Base-by-base conservation (phyloP, 805 yeast genomes). In the Candida gorgasii region DNA sequence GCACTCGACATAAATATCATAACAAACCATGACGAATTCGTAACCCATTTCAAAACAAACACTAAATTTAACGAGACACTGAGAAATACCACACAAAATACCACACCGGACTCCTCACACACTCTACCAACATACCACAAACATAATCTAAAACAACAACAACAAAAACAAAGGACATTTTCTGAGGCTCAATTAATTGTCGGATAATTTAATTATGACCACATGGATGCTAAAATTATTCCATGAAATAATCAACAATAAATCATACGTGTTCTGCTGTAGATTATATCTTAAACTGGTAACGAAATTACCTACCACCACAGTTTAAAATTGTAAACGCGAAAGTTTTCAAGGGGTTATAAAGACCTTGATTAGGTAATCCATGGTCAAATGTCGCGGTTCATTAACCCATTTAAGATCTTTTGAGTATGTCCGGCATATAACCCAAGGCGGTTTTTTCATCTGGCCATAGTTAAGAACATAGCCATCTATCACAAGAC, bases 401-500 rank as follows among this genome's bases (percentile, higher is more conserved):
- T 5, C 12, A 13, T 11, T 7, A 24, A 7, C 28, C 28, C 7
- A 24, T 12, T 24, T 24, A 7, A 24, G 28, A 24, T 24, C 28
- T 11, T 24, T 24, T 24, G 4, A 11, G n/a, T 7, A 19, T 19
- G 7, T 34, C 37, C 37, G n/a, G 37, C 14, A 34, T 34, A 34
- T 34, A 34, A 14, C 5, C n/a, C 18, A 15, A 34, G 37, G 37
- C 37, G 37, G 37, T 34, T n/a, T n/a, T n/a, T 22, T 13, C 20
- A 22, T n/a, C 12, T 4, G 16, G 8, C 37, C 19, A 34, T 19
- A 34, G 37, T 34, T 34, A 23, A 34, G 37, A 34, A 34, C 37
- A 34, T 34, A 22, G 37, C 37, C 37, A 34, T 23, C 18, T 34
- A 34, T 20, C 28, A 22, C 37, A 34, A 34, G 35, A 31, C 35